phyloP scores from a whole-genome alignment of 208 protist species.

The Vickermania spadyakhi region DNA sequence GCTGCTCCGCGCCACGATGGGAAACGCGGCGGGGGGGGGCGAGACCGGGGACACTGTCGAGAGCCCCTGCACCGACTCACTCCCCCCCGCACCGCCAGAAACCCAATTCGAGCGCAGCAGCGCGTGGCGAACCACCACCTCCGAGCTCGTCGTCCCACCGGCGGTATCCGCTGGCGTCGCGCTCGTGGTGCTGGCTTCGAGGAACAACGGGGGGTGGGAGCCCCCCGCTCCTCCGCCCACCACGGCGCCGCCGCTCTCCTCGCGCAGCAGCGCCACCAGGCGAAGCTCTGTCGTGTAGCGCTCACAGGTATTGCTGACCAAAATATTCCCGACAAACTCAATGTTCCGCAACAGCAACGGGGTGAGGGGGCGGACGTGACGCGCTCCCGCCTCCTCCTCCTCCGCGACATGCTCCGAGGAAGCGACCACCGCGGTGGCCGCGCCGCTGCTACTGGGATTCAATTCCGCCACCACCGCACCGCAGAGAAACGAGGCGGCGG shows the following conservation, averaged over 20 bases:
- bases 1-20: background rate
- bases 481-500: background rate
- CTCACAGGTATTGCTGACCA: slow-evolving; percentile 41
- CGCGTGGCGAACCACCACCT: background rate
- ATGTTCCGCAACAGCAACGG: slow-evolving; percentile 5
- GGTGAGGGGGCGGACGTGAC: background rate
- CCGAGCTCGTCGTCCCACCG: background rate
- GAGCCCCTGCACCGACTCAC: background rate
- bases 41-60: background rate
- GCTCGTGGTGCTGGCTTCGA: background rate
- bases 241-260: slow-evolving; percentile 12
- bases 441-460: no score
- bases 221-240: background rate
- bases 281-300: slow-evolving; percentile 22
- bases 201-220: background rate
- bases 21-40: background rate
- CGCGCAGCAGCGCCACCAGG: slow-evolving; percentile 21
- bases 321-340: slow-evolving; percentile 44
- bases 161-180: background rate
- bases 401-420: background rate
- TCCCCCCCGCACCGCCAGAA: background rate
- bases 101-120: background rate
- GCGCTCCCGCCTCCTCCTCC: background rate
- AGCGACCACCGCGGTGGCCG: background rate
- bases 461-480: background rate